These are phyloP conservation scores for Endotrypanum monterogeii DNA, from an alignment of 208 protist species.

Conservation along the genomic window DNA sequence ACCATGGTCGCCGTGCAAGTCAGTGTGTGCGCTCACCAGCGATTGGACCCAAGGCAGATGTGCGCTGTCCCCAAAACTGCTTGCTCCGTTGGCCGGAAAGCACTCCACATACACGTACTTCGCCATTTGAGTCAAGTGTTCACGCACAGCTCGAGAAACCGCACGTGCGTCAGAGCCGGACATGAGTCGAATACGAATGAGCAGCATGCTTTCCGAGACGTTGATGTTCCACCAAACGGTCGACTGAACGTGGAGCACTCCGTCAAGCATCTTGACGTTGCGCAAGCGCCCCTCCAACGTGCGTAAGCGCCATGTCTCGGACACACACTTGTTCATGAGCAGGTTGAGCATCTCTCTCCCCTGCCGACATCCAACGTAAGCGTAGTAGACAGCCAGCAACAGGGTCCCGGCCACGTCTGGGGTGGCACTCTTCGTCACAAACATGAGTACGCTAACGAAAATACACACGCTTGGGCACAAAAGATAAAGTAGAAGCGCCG, in stretches of 20 bases:
- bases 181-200: constrained; percentile 52
- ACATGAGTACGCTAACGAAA: constrained; percentile 7
- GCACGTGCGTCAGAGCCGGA: constrained; percentile 40
- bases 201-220: constrained; percentile 46
- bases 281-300: constrained; percentile 49
- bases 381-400: constrained; percentile 34
- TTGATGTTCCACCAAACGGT: constrained; percentile 53
- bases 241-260: constrained; percentile 62
- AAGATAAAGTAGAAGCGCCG: constrained; percentile 4
- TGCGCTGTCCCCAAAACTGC: constrained; percentile 8
- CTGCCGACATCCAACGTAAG: constrained; percentile 22
- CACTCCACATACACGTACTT: constrained; percentile 70
- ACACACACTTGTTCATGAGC: constrained; percentile 67
- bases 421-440: constrained; percentile 13
- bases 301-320: constrained; percentile 17
- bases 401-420: constrained; percentile 30
- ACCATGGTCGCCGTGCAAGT: neutral
- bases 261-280: constrained; percentile 40
- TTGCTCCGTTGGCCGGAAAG: constrained; percentile 23
- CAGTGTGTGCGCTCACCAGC: neutral
- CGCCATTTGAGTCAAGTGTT: constrained; percentile 38
- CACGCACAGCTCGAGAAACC: constrained; percentile 36
- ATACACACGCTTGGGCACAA: constrained; percentile 21
- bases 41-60: constrained; percentile 1
- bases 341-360: constrained; percentile 46